Base-by-base conservation (phyloP, 768 basidiomycete genomes). In the Leccinum subgranulosum region DNA sequence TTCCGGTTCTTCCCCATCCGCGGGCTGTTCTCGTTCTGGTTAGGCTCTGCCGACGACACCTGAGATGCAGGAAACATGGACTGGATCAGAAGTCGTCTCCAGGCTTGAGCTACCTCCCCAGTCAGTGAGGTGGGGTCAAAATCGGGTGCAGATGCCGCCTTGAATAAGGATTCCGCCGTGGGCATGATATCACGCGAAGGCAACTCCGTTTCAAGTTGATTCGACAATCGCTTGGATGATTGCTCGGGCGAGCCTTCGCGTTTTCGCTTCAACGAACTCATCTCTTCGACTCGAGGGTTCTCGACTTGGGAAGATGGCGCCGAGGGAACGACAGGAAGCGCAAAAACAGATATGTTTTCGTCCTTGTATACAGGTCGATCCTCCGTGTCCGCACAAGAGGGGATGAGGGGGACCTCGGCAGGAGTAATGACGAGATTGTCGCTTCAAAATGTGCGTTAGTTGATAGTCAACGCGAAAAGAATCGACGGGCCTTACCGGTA, bases 341-440 rank as follows among this genome's bases (percentile, higher is more conserved):
- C 79, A 62, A 87, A 90, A 7, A 92, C 79, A 8, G 81, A 76
- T 52, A 93, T 71, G 61, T 85, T 85, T 10, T 79, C 75, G 65
- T 92, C 90, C 55, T 76, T 73, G 72, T 78, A 90, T 33, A 84
- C 72, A 3, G 84, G 84, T 17, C 36, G 58, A 19, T 73, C 69
- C 25, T 73, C 68, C 3, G 64, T 57, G 12, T 64, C 41, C 1
- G 21, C 33, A 28, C 68, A 58, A 6, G 67, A 47, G 25, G 48
- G 19, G 45, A 55, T 57, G 63, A 69, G 72, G 45, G 73, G 73
- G 14, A 79, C 70, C 67, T 87, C 82, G 14, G 69, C 61, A 9
- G 78, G 73, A 51, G 75, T 73, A 23, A 88, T 72, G 14, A 73
- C 65, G 45, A 90, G 67, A 4, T 76, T 76, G 28, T 84, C 80